Evolutionary conservation across 164 flowering plant species (phyloP).

Genomic region (Liquidambar formosana): DNA sequence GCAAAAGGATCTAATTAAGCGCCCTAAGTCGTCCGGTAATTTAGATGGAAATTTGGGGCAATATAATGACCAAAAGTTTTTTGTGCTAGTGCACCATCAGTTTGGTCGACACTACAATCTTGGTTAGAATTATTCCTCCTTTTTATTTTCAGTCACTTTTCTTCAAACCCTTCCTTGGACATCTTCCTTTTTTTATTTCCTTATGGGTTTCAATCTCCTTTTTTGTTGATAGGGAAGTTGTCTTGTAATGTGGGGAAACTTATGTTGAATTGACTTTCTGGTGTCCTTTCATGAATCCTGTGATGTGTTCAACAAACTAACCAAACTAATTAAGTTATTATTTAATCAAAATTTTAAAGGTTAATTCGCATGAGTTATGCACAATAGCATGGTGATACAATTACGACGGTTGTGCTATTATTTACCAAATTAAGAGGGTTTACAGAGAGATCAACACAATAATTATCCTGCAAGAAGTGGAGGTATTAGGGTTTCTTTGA

Average conservation of each 20-base stretch:
- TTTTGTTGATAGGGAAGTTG: conserved; percentile 10
- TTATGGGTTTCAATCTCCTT: not conserved
- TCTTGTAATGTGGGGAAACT: not conserved
- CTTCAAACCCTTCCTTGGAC: not conserved
- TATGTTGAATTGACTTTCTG: not conserved
- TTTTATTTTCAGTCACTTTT: conserved; percentile 6
- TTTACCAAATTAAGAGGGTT: no score
- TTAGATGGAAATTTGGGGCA: no score
- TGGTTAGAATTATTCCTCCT: not conserved
- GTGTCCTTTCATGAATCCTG: not conserved
- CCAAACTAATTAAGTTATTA: not conserved
- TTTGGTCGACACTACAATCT: not conserved
- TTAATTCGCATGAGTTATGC: no score
- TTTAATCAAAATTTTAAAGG: not conserved
- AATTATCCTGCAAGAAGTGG: no score
- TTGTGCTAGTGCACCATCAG: no score
- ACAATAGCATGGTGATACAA: no score
- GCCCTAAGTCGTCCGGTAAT: no score
- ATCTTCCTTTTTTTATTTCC: not conserved
- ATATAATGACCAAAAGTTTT: no score
- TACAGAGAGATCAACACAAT: no score
- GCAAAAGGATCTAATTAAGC: no score
- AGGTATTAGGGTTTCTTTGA: no score
- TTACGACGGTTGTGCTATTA: no score
- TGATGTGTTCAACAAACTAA: not conserved